Conservation (phyloP, 148 eudicot species). For the Beta vulgaris region DNA sequence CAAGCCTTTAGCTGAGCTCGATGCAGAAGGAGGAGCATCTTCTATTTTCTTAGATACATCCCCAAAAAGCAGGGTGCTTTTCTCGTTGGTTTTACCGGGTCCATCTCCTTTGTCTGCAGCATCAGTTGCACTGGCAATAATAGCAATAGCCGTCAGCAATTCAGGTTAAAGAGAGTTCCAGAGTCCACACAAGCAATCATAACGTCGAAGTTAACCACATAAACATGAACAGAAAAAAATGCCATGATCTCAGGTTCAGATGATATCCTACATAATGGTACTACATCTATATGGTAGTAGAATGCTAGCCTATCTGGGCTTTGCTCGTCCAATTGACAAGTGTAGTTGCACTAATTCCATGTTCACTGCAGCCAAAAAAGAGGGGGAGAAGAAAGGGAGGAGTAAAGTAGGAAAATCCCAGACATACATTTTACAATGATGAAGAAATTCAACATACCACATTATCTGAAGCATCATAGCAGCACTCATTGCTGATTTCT, state of each 20-base stretch:
- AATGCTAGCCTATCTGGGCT: background rate
- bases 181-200: background rate
- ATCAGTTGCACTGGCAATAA: slow-evolving; percentile 27
- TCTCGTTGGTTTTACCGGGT: slow-evolving; percentile 27
- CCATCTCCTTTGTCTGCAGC: slow-evolving; percentile 25
- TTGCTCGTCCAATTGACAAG: background rate
- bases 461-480: background rate
- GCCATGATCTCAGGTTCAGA: background rate
- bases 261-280: background rate
- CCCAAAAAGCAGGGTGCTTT: slow-evolving; percentile 22
- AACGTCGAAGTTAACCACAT: background rate
- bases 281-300: background rate
- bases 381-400: background rate
- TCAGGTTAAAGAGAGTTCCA: background rate
- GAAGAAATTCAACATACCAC: background rate
- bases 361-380: background rate
- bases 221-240: background rate
- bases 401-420: background rate
- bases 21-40: slow-evolving; percentile 24
- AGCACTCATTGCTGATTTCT: background rate
- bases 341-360: background rate
- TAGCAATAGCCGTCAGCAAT: slow-evolving; percentile 14
- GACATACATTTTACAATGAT: background rate
- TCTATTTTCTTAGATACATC: slow-evolving; percentile 27
- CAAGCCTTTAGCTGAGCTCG: slow-evolving; percentile 29